Percentiles rank a stretch among this genome's conserved stretches.
These are phyloP conservation scores for Chaetomium cochliodes DNA, from an alignment of 495 filamentous ascomycete species.

Conservation along the genomic window DNA sequence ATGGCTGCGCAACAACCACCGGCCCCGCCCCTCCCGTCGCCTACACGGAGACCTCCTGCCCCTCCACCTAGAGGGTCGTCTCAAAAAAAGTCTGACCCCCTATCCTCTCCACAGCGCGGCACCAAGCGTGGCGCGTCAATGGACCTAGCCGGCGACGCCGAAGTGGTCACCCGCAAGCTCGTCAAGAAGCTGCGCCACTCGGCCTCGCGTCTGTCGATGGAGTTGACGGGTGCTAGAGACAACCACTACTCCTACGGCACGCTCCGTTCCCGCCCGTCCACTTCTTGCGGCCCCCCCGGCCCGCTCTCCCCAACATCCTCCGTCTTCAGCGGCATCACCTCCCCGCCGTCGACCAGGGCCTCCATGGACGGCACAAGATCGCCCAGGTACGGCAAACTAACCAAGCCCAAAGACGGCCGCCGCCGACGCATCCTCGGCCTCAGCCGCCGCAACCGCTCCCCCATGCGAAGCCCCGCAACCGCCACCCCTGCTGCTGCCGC, in stretches of 20 bases:
- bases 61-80: conserved; percentile 13
- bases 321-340: conserved; percentile 6
- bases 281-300: conserved; percentile 9
- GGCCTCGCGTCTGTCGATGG: conserved; percentile 27
- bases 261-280: conserved; percentile 19
- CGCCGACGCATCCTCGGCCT: conserved; percentile 16
- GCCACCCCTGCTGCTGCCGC: neutral
- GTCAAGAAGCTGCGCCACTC: conserved; percentile 41
- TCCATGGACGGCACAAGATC: neutral
- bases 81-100: neutral
- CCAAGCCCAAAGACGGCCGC: conserved; percentile 20
- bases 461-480: neutral
- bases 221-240: conserved; percentile 2
- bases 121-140: conserved; percentile 31
- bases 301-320: conserved; percentile 14
- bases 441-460: conserved; percentile 2
- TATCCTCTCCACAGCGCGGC: conserved; percentile 24
- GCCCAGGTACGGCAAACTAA: conserved; percentile 12
- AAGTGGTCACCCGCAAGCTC: conserved; percentile 34
- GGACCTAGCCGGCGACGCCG: conserved; percentile 22
- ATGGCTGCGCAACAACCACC: conserved; percentile 19
- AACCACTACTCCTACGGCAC: conserved; percentile 5
- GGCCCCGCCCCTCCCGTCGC: conserved; percentile 2
- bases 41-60: conserved; percentile 15
- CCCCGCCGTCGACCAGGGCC: neutral